Percentiles rank a stretch among this genome's conserved stretches.
Conservation (phyloP, 768 basidiomycete genomes). For the Tricholoma sp. region DNA sequence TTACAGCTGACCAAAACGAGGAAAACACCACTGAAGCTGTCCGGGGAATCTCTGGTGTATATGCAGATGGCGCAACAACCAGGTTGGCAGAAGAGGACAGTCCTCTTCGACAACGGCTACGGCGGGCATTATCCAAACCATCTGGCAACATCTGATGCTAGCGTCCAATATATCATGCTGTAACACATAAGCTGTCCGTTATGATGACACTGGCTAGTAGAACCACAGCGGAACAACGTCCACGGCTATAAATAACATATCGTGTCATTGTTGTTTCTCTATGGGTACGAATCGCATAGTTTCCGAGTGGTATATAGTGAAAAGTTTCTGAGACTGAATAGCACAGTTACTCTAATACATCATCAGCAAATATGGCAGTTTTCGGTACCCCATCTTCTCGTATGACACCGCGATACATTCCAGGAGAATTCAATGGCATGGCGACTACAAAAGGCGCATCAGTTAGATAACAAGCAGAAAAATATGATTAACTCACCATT, state of each 20-base stretch:
- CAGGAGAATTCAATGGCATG: constrained; percentile 68
- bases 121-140: constrained; percentile 21
- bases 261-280: too few species aligned
- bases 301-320: too few species aligned
- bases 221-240: too few species aligned
- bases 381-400: constrained; percentile 61
- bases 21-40: neutral
- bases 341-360: constrained; percentile 30
- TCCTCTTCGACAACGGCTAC: constrained; percentile 23
- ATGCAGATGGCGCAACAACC: constrained; percentile 9
- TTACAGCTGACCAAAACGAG: neutral
- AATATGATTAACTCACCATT: constrained; percentile 41
- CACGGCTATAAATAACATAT: too few species aligned
- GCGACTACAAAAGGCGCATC: constrained; percentile 42
- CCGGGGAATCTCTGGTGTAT: constrained; percentile 3
- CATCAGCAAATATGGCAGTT: constrained; percentile 77
- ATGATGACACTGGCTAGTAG: too few species aligned
- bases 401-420: constrained; percentile 81
- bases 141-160: constrained; percentile 5
- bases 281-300: too few species aligned
- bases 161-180: neutral
- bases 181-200: neutral
- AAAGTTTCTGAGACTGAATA: too few species aligned
- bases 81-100: constrained; percentile 16
- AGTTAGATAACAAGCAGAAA: neutral